Percentiles rank a stretch among this genome's conserved stretches.
Evolutionary conservation across 1,284 basidiomycete species (phyloP).

Genomic region (Boletus sp.): DNA sequence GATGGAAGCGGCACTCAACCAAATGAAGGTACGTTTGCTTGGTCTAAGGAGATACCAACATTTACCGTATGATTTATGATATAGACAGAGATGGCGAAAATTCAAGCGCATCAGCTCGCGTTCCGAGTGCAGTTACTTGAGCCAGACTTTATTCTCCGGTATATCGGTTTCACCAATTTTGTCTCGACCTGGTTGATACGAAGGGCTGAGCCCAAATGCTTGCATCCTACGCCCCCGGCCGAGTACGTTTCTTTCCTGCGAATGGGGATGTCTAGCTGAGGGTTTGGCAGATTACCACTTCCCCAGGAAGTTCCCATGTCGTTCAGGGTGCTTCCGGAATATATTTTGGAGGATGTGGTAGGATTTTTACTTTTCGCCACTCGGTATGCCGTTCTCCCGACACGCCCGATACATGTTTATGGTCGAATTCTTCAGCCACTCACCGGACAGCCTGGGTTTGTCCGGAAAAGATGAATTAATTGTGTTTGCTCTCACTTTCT

Average conservation of each 20-base stretch:
- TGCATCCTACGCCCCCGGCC: conserved; percentile 69
- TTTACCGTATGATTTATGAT: conserved; percentile 2
- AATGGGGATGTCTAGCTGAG: conserved; percentile 10
- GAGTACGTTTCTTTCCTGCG: conserved; percentile 47
- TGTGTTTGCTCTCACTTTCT: conserved; percentile 86
- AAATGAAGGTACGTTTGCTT: conserved; percentile 57
- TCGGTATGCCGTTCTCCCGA: conserved; percentile 47
- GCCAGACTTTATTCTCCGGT: conserved; percentile 77
- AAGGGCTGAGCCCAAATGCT: conserved; percentile 80
- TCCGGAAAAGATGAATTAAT: conserved; percentile 87
- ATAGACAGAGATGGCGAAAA: conserved; percentile 65
- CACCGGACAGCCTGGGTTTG: conserved; percentile 78
- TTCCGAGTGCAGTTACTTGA: conserved; percentile 86
- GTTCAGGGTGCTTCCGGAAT: conserved; percentile 92
- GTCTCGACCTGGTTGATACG: conserved; percentile 94
- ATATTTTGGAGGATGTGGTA: conserved; percentile 90
- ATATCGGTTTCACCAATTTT: conserved; percentile 83
- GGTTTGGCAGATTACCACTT: conserved; percentile 66
- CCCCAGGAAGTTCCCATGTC: conserved; percentile 79
- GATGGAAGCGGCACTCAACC: conserved; percentile 62
- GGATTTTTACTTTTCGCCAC: conserved; percentile 85
- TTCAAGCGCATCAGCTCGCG: conserved; percentile 69
- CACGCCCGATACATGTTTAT: conserved; percentile 8
- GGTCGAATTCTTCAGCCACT: conserved; percentile 44
- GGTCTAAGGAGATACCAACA: neutral